Evolutionary conservation across 768 basidiomycete species (phyloP).

Genomic region (Tricholoma matsutake): DNA sequence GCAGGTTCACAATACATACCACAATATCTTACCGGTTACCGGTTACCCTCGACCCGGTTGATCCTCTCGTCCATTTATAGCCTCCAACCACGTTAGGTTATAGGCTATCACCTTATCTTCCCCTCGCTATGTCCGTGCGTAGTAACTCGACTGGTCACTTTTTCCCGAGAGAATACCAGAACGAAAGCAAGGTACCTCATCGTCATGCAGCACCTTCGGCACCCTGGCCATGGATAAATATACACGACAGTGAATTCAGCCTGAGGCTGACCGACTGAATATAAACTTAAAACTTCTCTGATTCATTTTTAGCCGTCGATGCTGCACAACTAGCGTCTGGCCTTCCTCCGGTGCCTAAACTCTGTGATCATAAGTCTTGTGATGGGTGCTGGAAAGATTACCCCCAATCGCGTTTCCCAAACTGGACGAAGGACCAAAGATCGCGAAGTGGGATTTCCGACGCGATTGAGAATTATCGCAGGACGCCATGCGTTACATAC

Average conservation of each 20-base stretch:
- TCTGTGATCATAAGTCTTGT: slow-evolving; percentile 36
- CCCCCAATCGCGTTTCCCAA: slow-evolving; percentile 50
- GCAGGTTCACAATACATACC: too few relatives aligned
- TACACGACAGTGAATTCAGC: slow-evolving; percentile 30
- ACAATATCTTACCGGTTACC: too few relatives aligned
- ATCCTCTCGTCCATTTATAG: too few relatives aligned
- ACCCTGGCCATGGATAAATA: slow-evolving; percentile 47
- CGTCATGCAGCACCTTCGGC: slow-evolving; percentile 45
- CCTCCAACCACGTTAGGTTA: too few relatives aligned
- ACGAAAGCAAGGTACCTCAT: slow-evolving; percentile 24
- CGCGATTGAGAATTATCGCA: slow-evolving; percentile 23
- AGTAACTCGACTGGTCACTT: neutral
- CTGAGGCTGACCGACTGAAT: too few relatives aligned
- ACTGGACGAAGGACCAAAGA: slow-evolving; percentile 51
- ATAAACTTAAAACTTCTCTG: neutral
- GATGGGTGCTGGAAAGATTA: slow-evolving; percentile 39
- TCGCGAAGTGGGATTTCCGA: slow-evolving; percentile 36
- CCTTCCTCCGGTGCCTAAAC: slow-evolving; percentile 32
- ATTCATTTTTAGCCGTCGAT: slow-evolving; percentile 30
- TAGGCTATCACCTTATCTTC: neutral
- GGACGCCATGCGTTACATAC: slow-evolving; percentile 29
- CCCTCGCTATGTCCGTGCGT: neutral
- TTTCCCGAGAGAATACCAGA: neutral
- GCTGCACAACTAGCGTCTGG: slow-evolving; percentile 27
- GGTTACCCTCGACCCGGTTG: too few relatives aligned